Evolutionary conservation across 345 rosid genomes (phyloP), one percentile per base, ranked within the genome.

Genomic region (Capsella bursapastoris): DNA sequence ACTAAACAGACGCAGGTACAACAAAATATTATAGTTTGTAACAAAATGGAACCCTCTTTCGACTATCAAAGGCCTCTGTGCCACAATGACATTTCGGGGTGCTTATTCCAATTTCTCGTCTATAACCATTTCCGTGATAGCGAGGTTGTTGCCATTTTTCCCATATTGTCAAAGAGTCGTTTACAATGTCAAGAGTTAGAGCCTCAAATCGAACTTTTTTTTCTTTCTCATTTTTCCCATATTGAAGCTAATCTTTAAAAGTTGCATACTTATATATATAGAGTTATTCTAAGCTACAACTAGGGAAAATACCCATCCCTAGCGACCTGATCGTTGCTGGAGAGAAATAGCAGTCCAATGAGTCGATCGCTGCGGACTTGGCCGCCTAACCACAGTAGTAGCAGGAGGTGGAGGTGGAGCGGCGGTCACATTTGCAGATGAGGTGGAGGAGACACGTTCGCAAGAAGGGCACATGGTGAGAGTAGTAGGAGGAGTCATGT

Each of bases 381-480:
- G 80, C 29, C 80, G 66, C 3, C 47, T 66, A 51, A 69, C 71
- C 34, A 69, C 79, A 11, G 65, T 35, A 34, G 37, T 6, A 51
- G 57, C 27, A 45, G 45, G 57, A 70, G 51, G 15, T 28, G 61
- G 48, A 65, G 65, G 25, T 22, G 52, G 18, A 37, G 15, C 12
- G 6, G 67, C 15, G 0, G 47, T 44, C 29, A 4, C 22, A 9
- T 35, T n/a, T 10, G 61, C 4, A 4, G 79, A 5, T 2, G 79
- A 2, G 9, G 92, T 80, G 13, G 81, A 79, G 0, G 90, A 83
- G 56, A 87, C 94, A 32, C 97, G 92, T 79, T 92, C 89, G 10
- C 96, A 90, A 4, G 97, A 92, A 44, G 96, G 96, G 68, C 97
- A 92, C 97, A 89, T 86, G 6, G 92, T 87, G 53, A 90, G 94